Evolutionary conservation across 139 green algal species (phyloP).

Genomic region (Eudorina sp.): DNA sequence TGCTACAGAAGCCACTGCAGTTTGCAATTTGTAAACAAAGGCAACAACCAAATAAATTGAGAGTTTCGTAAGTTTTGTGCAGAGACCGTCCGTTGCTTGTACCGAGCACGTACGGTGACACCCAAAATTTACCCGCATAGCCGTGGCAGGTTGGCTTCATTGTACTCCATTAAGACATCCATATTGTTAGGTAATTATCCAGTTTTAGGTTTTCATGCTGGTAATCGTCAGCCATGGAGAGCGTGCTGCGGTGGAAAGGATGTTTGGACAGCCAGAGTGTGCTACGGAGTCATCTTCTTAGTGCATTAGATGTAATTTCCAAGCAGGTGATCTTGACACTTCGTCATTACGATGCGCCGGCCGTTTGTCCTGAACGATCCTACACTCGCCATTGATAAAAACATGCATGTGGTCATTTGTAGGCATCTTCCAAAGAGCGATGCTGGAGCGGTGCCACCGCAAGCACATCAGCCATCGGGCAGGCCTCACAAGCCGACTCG

Average conservation of each 20-base stretch:
- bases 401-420: not conserved
- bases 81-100: no score
- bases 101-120: no score
- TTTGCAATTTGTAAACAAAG: no score
- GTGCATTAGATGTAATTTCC: not conserved
- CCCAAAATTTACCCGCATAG: no score
- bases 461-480: not conserved
- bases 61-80: no score
- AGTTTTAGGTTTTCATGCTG: no score
- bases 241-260: not conserved
- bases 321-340: not conserved
- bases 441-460: constrained; percentile 18
- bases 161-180: no score
- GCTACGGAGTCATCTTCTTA: not conserved
- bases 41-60: no score
- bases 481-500: not conserved
- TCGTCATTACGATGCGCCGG: not conserved
- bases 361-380: no score
- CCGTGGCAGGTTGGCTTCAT: no score
- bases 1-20: no score
- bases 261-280: not conserved
- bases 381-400: not conserved
- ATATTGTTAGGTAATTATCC: no score
- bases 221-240: not conserved
- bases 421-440: not conserved